phyloP scores from a whole-genome alignment of 1,284 basidiomycete species.

The Erythrobasidium hasegawianum region DNA sequence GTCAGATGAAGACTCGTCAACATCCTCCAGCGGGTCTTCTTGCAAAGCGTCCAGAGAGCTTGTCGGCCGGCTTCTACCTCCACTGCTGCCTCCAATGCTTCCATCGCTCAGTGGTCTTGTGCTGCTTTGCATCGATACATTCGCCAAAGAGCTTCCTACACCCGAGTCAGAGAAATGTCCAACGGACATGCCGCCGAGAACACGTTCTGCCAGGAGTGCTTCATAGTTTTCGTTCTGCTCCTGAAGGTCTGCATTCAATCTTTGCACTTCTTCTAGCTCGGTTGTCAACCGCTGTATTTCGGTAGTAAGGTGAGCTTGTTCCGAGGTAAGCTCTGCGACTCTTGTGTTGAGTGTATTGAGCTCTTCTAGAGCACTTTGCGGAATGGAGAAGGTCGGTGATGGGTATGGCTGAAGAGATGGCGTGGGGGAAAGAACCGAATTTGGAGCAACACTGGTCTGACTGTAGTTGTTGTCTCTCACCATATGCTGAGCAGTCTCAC shows the following conservation, averaged over 20 bases:
- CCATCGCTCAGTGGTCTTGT: conserved; percentile 10
- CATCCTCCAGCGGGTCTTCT: conserved; percentile 18
- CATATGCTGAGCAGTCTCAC: neutral
- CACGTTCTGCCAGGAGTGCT: conserved; percentile 80
- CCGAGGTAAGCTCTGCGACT: neutral
- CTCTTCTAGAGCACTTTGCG: conserved; percentile 28
- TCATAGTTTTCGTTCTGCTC: conserved; percentile 95
- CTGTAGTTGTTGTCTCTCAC: neutral
- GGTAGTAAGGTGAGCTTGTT: neutral
- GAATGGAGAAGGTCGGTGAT: conserved; percentile 22
- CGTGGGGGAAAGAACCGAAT: neutral
- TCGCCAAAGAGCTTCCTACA: conserved; percentile 9
- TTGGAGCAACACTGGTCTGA: neutral
- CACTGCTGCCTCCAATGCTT: neutral
- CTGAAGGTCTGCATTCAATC: conserved; percentile 46
- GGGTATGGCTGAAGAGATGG: conserved; percentile 7
- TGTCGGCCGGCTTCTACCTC: conserved; percentile 12
- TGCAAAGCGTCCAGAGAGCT: conserved; percentile 21
- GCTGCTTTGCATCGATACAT: conserved; percentile 1
- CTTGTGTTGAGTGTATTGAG: conserved; percentile 7
- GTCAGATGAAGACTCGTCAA: neutral
- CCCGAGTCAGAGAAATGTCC: conserved; percentile 16
- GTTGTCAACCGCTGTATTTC: conserved; percentile 35
- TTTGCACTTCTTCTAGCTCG: conserved; percentile 43
- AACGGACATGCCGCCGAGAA: conserved; percentile 55